phyloP scores from a whole-genome alignment of 139 green algal species.

The Coelastrella sp. region DNA sequence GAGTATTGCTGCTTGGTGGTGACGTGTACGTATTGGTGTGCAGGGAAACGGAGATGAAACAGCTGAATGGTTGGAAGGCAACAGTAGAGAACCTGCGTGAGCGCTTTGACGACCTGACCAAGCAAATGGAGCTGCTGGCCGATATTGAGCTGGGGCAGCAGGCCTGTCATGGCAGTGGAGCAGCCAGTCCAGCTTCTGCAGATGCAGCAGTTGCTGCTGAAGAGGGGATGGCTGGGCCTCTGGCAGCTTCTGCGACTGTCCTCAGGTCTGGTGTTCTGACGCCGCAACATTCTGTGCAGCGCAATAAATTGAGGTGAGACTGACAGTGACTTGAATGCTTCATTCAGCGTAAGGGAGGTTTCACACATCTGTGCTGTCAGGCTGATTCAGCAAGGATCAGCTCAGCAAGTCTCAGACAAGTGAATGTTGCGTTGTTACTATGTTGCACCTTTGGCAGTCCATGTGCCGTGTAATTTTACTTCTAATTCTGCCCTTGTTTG shows the following conservation, averaged over 20 bases:
- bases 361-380: too few species aligned
- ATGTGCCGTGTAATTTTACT: too few species aligned
- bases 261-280: constrained; percentile 25
- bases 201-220: constrained; percentile 32
- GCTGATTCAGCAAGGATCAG: too few species aligned
- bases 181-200: constrained; percentile 39
- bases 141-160: background rate
- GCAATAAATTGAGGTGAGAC: constrained; percentile 44
- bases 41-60: constrained; percentile 86
- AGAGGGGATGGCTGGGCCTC: constrained; percentile 31
- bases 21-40: background rate
- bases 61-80: constrained; percentile 81
- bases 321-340: too few species aligned
- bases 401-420: too few species aligned
- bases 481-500: too few species aligned
- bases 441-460: too few species aligned
- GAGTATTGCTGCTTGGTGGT: background rate
- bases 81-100: constrained; percentile 73
- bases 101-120: constrained; percentile 66
- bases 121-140: constrained; percentile 13
- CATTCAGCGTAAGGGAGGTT: too few species aligned
- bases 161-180: background rate
- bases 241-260: constrained; percentile 6
- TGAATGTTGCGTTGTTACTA: too few species aligned
- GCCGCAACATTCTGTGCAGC: constrained; percentile 19